Base-by-base conservation (phyloP, 2,329 filamentous ascomycete genomes). In the Penicillium frequentans region DNA sequence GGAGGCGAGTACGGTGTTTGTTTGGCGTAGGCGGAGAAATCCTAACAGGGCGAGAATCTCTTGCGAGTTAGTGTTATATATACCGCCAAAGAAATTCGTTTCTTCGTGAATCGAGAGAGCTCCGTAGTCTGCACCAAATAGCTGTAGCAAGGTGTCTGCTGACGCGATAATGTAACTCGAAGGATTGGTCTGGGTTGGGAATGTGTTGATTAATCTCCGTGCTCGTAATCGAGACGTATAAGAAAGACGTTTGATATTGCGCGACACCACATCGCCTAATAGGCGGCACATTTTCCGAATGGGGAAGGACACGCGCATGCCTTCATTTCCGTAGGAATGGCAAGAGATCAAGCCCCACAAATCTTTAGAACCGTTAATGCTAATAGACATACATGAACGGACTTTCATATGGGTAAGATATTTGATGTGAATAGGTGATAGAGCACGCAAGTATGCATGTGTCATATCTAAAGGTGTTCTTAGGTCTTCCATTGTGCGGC, bases 371-470 rank as follows among this genome's bases (percentile, higher is more conserved):
- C 90, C 90, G 62, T 91, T 95, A 68, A 96, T 90, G 1, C 91
- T 96, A 59, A 96, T 92, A 0, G 91, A 96, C 91, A 96, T 96
- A 61, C 91, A 96, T 0, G 91, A 91, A n/a, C 91, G 86, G 0
- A 96, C 91, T 8, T 87, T 88, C 92, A 96, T 96, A 69, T 96
- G 91, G 7, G 79, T 83, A 3, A 96, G 80, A 65, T 96, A 96
- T 68, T 96, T 96, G 54, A 96, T 73, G 42, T 96, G 93, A 0
- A 92, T 91, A 1, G 91, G 96, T 85, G 96, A 96, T 60, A 73
- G 72, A 3, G 93, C 91, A 53, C 92, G 86, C 1, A 96, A 82
- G 68, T 96, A 95, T 0, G 89, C 84, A 67, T 96, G 89, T 1
- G 90, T 95, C 72, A 96, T 86, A 70, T 96, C 91, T 4, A 96